Conservation (phyloP, 371 early-diverging fungal species). For the Mucor velutinosus region DNA sequence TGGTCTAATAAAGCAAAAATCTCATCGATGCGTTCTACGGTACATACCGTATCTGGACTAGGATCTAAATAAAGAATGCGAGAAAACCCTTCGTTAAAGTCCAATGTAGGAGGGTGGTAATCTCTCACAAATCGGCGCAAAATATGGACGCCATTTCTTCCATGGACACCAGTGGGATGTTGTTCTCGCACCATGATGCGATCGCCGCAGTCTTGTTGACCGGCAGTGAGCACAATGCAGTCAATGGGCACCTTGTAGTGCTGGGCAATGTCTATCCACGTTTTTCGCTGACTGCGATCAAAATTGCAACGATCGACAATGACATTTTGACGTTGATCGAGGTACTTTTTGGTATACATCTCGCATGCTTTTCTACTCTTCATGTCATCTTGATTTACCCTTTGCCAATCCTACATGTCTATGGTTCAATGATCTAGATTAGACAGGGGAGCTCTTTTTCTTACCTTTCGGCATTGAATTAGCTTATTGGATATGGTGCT, state of each 20-base stretch:
- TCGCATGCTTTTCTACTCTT: slow-evolving; percentile 70
- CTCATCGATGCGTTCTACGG: slow-evolving; percentile 52
- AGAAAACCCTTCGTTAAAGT: slow-evolving; percentile 63
- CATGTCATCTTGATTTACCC: slow-evolving; percentile 60
- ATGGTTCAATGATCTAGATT: too few species aligned
- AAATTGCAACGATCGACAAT: slow-evolving; percentile 82
- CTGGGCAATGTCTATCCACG: slow-evolving; percentile 69
- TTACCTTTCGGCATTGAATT: slow-evolving; percentile 18
- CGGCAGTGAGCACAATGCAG: slow-evolving; percentile 70
- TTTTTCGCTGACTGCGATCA: slow-evolving; percentile 70
- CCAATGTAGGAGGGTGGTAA: slow-evolving; percentile 56
- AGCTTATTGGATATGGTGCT: slow-evolving; percentile 62
- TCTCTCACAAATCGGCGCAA: slow-evolving; percentile 61
- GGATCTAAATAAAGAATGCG: slow-evolving; percentile 56
- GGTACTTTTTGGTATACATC: slow-evolving; percentile 27
- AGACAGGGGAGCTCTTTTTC: not conserved
- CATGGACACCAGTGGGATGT: slow-evolving; percentile 79
- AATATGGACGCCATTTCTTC: slow-evolving; percentile 61
- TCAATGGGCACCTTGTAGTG: slow-evolving; percentile 62
- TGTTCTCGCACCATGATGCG: slow-evolving; percentile 61
- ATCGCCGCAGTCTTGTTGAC: slow-evolving; percentile 57
- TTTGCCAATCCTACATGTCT: slow-evolving; percentile 16
- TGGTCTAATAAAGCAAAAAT: slow-evolving; percentile 34
- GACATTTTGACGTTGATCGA: slow-evolving; percentile 59
- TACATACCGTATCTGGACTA: slow-evolving; percentile 44